A percentile compares a stretch with the other conserved stretches of the same genome.
Conservation (phyloP, 352 stramenopile genomes). For the Elongisporangium prolatum region DNA sequence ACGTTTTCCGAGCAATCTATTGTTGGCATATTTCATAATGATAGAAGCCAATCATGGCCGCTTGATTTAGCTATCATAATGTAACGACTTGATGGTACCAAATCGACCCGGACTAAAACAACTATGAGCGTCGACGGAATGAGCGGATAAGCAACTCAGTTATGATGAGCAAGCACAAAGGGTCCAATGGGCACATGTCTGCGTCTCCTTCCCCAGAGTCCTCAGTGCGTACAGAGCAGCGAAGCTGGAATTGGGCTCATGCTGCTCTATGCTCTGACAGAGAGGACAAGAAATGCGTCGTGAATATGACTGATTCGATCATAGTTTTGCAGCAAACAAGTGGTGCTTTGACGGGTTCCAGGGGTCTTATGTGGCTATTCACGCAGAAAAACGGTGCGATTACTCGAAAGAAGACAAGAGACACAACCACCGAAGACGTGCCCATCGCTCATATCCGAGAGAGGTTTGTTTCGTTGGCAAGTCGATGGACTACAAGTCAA, state of each 20-base stretch:
- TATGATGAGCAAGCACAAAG: not conserved
- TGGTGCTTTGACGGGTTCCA: not conserved
- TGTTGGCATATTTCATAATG: not conserved
- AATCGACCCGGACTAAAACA: not conserved
- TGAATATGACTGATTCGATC: conserved; percentile 39
- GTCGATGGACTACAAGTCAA: conserved; percentile 7
- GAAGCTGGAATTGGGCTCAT: not conserved
- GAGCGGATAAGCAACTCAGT: not conserved
- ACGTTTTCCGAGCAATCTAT: not conserved
- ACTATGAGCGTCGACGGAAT: not conserved
- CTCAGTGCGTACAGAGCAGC: not conserved
- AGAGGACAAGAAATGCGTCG: conserved; percentile 10
- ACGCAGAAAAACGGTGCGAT: conserved; percentile 42
- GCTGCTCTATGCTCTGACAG: not conserved
- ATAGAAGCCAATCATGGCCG: no score
- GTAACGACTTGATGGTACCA: not conserved
- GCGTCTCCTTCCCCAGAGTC: not conserved
- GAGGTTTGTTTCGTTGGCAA: conserved; percentile 35
- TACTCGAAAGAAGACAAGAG: conserved; percentile 30
- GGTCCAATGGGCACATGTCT: not conserved
- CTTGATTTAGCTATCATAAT: not conserved
- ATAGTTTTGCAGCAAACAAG: conserved; percentile 14
- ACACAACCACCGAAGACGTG: conserved; percentile 7
- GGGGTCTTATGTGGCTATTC: conserved; percentile 32
- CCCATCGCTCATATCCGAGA: conserved; percentile 31